A percentile compares a stretch with the other conserved stretches of the same genome.
Conservation (phyloP, 768 basidiomycete species). For the Boletus subparvulus region DNA sequence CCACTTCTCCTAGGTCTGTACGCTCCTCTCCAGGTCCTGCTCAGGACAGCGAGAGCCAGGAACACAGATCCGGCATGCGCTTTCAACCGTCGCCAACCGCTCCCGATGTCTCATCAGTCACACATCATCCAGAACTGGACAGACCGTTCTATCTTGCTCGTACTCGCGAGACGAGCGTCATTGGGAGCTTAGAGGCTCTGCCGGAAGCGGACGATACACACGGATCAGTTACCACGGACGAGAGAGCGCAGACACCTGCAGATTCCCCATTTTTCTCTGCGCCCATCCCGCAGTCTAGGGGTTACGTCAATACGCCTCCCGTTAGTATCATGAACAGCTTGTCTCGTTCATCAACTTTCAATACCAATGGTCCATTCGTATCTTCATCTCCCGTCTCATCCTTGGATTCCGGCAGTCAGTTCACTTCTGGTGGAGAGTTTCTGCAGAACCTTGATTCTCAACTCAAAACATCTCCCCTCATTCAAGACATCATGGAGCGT, state of each 20-base stretch:
- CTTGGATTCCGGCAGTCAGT: slow-evolving; percentile 69
- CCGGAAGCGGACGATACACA: slow-evolving; percentile 57
- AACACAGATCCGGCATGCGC: slow-evolving; percentile 25
- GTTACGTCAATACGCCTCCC: slow-evolving; percentile 47
- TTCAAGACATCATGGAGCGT: slow-evolving; percentile 75
- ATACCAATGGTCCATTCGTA: slow-evolving; percentile 44
- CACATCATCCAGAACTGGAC: slow-evolving; percentile 46
- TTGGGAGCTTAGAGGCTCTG: slow-evolving; percentile 51
- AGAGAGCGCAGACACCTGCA: slow-evolving; percentile 26
- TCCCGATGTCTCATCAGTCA: slow-evolving; percentile 47
- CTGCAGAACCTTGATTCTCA: slow-evolving; percentile 63
- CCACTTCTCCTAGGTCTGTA: slow-evolving; percentile 61
- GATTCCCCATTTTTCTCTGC: slow-evolving; percentile 40
- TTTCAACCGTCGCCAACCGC: slow-evolving; percentile 38
- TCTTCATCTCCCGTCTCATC: slow-evolving; percentile 81
- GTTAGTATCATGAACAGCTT: slow-evolving; percentile 34
- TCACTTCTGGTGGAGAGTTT: slow-evolving; percentile 48
- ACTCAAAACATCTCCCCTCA: slow-evolving; percentile 70
- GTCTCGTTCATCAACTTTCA: slow-evolving; percentile 44
- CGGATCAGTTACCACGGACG: slow-evolving; percentile 31
- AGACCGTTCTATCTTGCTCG: slow-evolving; percentile 44
- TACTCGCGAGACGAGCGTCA: slow-evolving; percentile 48
- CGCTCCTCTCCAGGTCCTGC: slow-evolving; percentile 71
- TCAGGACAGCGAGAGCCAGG: slow-evolving; percentile 31
- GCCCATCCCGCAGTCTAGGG: slow-evolving; percentile 39